These are phyloP conservation scores for Claviceps maximensis DNA, from an alignment of 2,329 filamentous ascomycete species.

Conservation along the genomic window DNA sequence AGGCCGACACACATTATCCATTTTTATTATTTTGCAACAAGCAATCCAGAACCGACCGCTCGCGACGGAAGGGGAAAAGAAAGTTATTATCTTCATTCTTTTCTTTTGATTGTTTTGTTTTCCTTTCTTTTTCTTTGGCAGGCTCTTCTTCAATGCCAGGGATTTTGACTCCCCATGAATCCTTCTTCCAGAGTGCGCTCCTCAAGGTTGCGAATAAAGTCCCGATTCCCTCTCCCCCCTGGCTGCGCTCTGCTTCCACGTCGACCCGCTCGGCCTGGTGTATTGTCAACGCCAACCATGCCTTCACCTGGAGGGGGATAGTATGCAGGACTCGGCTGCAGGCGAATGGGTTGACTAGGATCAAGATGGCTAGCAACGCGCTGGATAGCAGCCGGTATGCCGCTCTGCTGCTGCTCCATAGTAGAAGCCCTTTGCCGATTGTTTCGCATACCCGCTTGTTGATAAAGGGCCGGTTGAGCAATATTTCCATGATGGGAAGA, in stretches of 20 bases:
- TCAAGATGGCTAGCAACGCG: slow-evolving; percentile 92
- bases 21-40: neutral
- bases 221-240: slow-evolving; percentile 51
- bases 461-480: slow-evolving; percentile 42
- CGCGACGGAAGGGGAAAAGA: neutral
- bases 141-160: slow-evolving; percentile 49
- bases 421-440: slow-evolving; percentile 85
- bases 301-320: slow-evolving; percentile 88
- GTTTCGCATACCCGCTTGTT: slow-evolving; percentile 53
- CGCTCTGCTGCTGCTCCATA: slow-evolving; percentile 88
- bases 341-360: slow-evolving; percentile 80
- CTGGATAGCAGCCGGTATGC: slow-evolving; percentile 85
- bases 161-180: slow-evolving; percentile 55
- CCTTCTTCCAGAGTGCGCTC: slow-evolving; percentile 90
- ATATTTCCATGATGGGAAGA: slow-evolving; percentile 48
- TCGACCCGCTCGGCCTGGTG: slow-evolving; percentile 46
- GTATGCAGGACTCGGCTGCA: slow-evolving; percentile 93
- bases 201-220: slow-evolving; percentile 91
- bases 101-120: neutral
- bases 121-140: neutral
- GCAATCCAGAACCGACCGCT: neutral
- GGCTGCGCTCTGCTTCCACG: slow-evolving; percentile 62
- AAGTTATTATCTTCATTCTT: neutral
- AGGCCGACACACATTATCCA: neutral
- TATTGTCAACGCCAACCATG: slow-evolving; percentile 49